Evolutionary conservation across 345 rosid species (phyloP).

Genomic region (Citrus inodora): DNA sequence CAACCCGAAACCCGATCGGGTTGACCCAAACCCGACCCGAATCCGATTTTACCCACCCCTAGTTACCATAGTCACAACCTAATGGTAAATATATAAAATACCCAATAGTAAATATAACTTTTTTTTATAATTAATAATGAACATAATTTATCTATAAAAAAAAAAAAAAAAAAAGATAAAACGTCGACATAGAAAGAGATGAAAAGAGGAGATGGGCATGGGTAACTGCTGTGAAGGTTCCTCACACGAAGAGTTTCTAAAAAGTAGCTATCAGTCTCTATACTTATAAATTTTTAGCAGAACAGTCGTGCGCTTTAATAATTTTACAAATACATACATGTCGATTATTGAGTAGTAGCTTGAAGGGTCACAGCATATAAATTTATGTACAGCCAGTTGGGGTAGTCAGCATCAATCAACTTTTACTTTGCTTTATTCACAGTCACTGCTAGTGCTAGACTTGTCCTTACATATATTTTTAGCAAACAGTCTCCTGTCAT

Average conservation of each 20-base stretch:
- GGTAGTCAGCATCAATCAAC: conserved; percentile 27
- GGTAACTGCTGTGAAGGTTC: conserved; percentile 54
- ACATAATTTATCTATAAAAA: neutral
- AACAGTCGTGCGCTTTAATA: too few species aligned
- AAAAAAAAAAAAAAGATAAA: neutral
- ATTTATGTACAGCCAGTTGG: neutral
- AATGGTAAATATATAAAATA: too few species aligned
- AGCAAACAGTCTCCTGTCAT: conserved; percentile 17
- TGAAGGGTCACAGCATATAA: neutral
- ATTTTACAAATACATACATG: too few species aligned
- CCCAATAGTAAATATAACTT: too few species aligned
- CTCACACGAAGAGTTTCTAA: neutral
- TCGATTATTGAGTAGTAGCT: neutral
- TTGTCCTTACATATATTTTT: conserved; percentile 33
- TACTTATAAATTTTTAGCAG: neutral
- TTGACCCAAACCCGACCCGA: too few species aligned
- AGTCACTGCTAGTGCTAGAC: conserved; percentile 9
- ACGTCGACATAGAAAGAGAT: neutral
- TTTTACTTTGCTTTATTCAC: neutral
- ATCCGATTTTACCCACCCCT: too few species aligned
- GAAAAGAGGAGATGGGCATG: neutral
- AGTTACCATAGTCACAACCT: too few species aligned
- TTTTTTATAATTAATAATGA: neutral
- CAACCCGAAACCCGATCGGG: too few species aligned
- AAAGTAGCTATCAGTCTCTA: neutral